A percentile compares a stretch with the other conserved stretches of the same genome.
These are phyloP conservation scores for Lagerstroemia fauriei DNA, from an alignment of 441 rosid genomes.

Conservation along the genomic window DNA sequence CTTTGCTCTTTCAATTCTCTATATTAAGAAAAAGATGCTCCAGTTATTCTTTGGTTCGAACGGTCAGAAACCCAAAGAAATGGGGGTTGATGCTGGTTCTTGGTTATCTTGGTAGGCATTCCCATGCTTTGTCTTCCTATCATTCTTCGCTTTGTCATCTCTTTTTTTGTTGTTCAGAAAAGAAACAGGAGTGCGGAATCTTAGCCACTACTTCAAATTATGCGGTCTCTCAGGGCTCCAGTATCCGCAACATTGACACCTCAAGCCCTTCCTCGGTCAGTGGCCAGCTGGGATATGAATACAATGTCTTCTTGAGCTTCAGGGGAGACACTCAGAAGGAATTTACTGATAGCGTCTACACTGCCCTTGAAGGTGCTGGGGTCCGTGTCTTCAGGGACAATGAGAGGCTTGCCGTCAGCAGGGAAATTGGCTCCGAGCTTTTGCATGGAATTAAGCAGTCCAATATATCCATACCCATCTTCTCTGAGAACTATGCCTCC, in stretches of 20 bases:
- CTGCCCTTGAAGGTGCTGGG: slow-evolving; percentile 2
- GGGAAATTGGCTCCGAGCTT: slow-evolving; percentile 5
- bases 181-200: background rate
- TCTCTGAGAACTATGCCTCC: slow-evolving; percentile 5
- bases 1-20: background rate
- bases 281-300: background rate
- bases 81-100: background rate
- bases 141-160: background rate
- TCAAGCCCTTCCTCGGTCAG: background rate
- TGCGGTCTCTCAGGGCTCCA: background rate
- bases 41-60: background rate
- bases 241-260: background rate
- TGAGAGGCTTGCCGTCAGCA: background rate
- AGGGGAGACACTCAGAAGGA: background rate
- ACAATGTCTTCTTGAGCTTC: slow-evolving; percentile 17
- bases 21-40: no score
- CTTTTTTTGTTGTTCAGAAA: background rate
- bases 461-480: background rate
- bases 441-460: background rate
- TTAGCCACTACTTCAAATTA: background rate
- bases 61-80: background rate
- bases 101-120: background rate
- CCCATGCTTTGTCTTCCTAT: background rate
- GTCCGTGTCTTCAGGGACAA: slow-evolving; percentile 11
- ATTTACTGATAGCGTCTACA: slow-evolving; percentile 4